phyloP scores from a whole-genome alignment of 352 stramenopile genomes.

The Blastocystis sp. region DNA sequence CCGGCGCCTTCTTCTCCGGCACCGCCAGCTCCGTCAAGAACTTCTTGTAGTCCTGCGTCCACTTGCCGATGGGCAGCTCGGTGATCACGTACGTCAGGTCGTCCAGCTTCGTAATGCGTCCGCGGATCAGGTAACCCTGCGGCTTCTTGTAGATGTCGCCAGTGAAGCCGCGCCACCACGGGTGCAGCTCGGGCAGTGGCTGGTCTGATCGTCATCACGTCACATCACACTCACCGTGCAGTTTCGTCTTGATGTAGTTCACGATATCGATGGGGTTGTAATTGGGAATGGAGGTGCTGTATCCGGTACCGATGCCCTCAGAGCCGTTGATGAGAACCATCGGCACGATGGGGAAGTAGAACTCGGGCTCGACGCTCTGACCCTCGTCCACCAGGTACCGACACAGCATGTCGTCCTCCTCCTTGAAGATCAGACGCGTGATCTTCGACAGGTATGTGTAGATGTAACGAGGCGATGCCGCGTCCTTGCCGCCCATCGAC shows the following conservation, averaged over 20 bases:
- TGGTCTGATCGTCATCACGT: conserved; percentile 79
- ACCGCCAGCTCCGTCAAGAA: conserved; percentile 86
- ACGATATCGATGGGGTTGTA: conserved; percentile 90
- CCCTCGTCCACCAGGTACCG: conserved; percentile 89
- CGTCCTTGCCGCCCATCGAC: conserved; percentile 93
- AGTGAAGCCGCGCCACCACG: conserved; percentile 89
- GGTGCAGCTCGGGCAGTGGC: conserved; percentile 80
- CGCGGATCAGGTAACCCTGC: conserved; percentile 59
- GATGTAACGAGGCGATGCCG: conserved; percentile 89
- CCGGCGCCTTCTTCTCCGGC: conserved; percentile 78
- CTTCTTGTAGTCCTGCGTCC: conserved; percentile 95
- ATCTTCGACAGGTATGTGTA: conserved; percentile 88
- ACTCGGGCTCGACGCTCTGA: conserved; percentile 88
- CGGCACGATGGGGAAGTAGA: conserved; percentile 93
- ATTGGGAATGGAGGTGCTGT: conserved; percentile 88
- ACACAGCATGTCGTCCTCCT: conserved; percentile 87
- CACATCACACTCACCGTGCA: conserved; percentile 75
- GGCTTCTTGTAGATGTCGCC: conserved; percentile 85
- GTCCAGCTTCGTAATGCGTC: conserved; percentile 75
- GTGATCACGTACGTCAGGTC: conserved; percentile 90
- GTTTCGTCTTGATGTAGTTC: conserved; percentile 76
- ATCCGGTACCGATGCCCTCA: conserved; percentile 95
- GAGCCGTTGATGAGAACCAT: conserved; percentile 94
- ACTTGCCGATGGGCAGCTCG: conserved; percentile 92
- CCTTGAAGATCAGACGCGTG: conserved; percentile 84